Evolutionary conservation across 176 grass and related monocot species (phyloP), one percentile per base, ranked within the genome.

Genomic region (Carex littledalei): DNA sequence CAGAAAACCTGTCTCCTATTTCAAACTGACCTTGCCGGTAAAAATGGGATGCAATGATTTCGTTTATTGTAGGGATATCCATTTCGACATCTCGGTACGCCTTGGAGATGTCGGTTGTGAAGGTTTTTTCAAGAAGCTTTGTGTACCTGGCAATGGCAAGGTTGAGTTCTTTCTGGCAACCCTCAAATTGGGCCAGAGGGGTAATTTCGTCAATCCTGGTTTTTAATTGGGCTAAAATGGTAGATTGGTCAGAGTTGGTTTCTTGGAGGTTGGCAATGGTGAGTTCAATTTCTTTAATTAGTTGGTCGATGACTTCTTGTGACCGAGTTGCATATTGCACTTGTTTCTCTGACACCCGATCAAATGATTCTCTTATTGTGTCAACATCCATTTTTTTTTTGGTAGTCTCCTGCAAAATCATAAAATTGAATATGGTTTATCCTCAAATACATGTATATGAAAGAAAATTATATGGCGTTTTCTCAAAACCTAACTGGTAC

Each of bases 11-110:
- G 39, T 99, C 90, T 59, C 93, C 93, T 29, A 99, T 85, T 80
- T 99, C 91, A 15, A 99, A 94, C 41, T 92, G 88, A 53, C 96
- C 96, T 53, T 94, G 87, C 2, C 85, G 91, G 81, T 91, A 99
- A 67, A 95, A 91, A 89, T 99, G 91, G 79, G 87, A 94, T 0
- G 84, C 88, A 84, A 99, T 95, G 45, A 89, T 94, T 45, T 85
- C 91, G 57, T 94, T 94, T 86, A 99, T 78, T 84, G 89, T 86
- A 50, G 66, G 49, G 21, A 85, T 67, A 56, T 95, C 96, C 86
- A 92, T 90, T 78, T 95, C 83, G 29, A 95, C 86, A 77, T 98
- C 90, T 86, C 88, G 85, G 76, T 94, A 98, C 70, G 96, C 91
- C 81, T 92, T 95, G 1, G 96, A 98, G 81, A 94, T 88, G 82